Percentiles rank a stretch among this genome's conserved stretches.
These are phyloP conservation scores for Pichia sp. DNA, from an alignment of 1,139 yeast species.

Conservation along the genomic window DNA sequence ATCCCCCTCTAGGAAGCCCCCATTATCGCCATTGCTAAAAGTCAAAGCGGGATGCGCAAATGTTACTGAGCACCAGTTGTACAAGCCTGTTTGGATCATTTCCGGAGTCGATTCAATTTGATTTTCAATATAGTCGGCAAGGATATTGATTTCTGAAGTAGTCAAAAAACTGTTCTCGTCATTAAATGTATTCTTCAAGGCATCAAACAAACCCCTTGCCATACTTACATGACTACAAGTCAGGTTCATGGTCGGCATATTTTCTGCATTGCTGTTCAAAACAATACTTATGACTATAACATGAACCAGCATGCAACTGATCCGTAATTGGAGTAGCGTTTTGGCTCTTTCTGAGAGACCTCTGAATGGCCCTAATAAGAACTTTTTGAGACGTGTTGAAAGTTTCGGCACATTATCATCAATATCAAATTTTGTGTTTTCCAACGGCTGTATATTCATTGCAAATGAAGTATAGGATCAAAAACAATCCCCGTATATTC, in stretches of 20 bases:
- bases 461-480: no score
- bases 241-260: constrained; percentile 32
- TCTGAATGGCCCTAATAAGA: no score
- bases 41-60: constrained; percentile 17
- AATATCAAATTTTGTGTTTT: no score
- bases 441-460: no score
- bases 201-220: constrained; percentile 41
- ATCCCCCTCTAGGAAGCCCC: neutral
- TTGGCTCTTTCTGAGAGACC: no score
- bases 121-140: constrained; percentile 38
- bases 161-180: constrained; percentile 27
- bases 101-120: constrained; percentile 48
- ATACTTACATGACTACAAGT: constrained; percentile 45
- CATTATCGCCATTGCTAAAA: constrained; percentile 2
- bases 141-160: constrained; percentile 40
- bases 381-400: no score
- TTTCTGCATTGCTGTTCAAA: constrained; percentile 7
- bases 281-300: no score
- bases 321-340: no score
- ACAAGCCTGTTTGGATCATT: constrained; percentile 33
- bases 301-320: no score
- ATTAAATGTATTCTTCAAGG: constrained; percentile 32
- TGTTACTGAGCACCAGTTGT: constrained; percentile 41
- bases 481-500: no score
- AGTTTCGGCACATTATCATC: no score